A percentile compares a stretch with the other conserved stretches of the same genome.
These are phyloP conservation scores for Hanseniaspora guilliermondii DNA, from an alignment of 805 yeast species.

Conservation along the genomic window DNA sequence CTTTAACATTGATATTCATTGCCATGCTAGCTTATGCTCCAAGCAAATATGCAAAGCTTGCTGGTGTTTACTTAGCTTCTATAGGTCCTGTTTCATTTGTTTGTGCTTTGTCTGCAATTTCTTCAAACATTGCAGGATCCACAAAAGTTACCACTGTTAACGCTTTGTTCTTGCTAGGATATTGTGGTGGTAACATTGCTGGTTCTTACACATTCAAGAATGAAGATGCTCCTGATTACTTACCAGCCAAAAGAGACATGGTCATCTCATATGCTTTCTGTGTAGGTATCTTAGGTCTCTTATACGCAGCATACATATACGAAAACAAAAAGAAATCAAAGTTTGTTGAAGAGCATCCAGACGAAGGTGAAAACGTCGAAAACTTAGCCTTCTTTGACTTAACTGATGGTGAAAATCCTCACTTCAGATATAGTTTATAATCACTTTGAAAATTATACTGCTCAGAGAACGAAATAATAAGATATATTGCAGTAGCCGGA, in stretches of 20 bases:
- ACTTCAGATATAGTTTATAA: constrained; percentile 29
- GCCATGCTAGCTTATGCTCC: constrained; percentile 36
- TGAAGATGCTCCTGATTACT: constrained; percentile 47
- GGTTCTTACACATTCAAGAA: constrained; percentile 63
- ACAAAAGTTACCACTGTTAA: constrained; percentile 57
- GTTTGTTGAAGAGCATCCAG: constrained; percentile 22
- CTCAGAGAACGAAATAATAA: no score
- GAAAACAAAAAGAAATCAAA: constrained; percentile 36
- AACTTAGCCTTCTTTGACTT: constrained; percentile 30
- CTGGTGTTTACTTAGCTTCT: constrained; percentile 30
- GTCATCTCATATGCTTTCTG: constrained; percentile 37
- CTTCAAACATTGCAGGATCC: constrained; percentile 53
- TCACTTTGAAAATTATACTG: not conserved
- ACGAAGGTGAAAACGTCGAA: constrained; percentile 16
- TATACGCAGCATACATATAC: constrained; percentile 25
- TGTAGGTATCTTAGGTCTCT: constrained; percentile 26
- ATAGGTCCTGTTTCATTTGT: constrained; percentile 30
- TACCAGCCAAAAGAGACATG: constrained; percentile 42
- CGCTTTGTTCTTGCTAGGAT: constrained; percentile 49
- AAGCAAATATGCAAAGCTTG: constrained; percentile 28
- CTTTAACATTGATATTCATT: constrained; percentile 26
- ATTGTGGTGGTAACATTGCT: constrained; percentile 54
- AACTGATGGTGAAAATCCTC: constrained; percentile 34
- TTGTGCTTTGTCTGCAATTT: constrained; percentile 27
- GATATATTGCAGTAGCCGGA: not conserved